These are phyloP conservation scores for Zopfia rhizophila DNA, from an alignment of 2,329 filamentous ascomycete genomes.

Conservation along the genomic window DNA sequence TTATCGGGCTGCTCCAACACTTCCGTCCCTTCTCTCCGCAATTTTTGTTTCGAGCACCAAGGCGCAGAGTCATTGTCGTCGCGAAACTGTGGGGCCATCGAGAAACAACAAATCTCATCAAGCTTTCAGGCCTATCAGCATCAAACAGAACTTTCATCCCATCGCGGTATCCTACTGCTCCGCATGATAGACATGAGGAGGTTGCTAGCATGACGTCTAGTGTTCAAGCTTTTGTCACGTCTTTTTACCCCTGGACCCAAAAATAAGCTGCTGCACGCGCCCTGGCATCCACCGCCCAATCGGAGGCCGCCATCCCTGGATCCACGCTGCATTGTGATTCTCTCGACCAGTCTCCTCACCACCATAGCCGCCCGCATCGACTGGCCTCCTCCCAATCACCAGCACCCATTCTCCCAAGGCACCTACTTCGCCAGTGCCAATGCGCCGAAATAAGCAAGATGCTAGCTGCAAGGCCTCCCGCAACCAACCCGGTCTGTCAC, in stretches of 20 bases:
- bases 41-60: no score
- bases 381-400: constrained; percentile 41
- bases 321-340: constrained; percentile 38
- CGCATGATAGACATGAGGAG: constrained; percentile 9
- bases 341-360: constrained; percentile 33
- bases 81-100: no score
- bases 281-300: constrained; percentile 17
- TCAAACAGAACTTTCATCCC: constrained; percentile 14
- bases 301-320: constrained; percentile 2
- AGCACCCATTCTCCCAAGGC: constrained; percentile 35
- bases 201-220: constrained; percentile 16
- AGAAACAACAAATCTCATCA: neutral
- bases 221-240: constrained; percentile 19
- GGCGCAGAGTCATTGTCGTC: no score
- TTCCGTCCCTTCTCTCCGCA: no score
- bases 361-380: constrained; percentile 43
- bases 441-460: constrained; percentile 41
- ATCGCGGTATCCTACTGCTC: constrained; percentile 24
- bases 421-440: constrained; percentile 34
- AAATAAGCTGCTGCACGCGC: constrained; percentile 31
- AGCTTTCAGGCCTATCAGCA: constrained; percentile 2
- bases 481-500: constrained; percentile 35
- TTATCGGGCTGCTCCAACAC: no score
- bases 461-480: constrained; percentile 28
- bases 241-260: constrained; percentile 36